Base-by-base conservation (phyloP, 495 filamentous ascomycete species). In the Venustampulla echinocandica region DNA sequence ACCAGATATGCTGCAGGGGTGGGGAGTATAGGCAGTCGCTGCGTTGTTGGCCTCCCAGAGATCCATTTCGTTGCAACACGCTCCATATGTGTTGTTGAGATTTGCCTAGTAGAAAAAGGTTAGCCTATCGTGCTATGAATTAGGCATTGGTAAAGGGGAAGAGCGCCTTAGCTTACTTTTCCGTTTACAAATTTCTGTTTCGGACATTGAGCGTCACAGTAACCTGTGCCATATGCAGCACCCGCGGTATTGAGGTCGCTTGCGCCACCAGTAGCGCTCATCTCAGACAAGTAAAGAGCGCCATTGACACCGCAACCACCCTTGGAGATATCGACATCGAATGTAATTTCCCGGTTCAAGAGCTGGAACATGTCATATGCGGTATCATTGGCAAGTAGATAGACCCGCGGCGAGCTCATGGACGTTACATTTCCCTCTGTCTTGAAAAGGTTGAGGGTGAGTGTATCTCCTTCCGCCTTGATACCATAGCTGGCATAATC, bases 131-230 rank as follows among this genome's bases (percentile, higher is more conserved):
- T 30, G 7, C 7, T 30, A 30, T 30, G 27, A 7, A n/a, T n/a
- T n/a, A n/a, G n/a, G 7, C 27, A 30, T 30, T 30, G 27, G n/a
- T 30, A n/a, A n/a, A n/a, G n/a, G n/a, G n/a, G n/a, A n/a, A n/a
- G n/a, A n/a, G n/a, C n/a, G 27, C 7, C 27, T 30, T 30, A 42
- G 52, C 58, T 40, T 47, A 72, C 67, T 57, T 72, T 58, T n/a
- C 80, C 81, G 47, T 81, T 71, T 57, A 85, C 79, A 62, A 85
- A 87, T 47, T 75, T 76, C 37, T 80, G 55, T 7, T 65, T 64
- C 0, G 74, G 75, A 54, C 82, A 87, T 61, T 86, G 82, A 10
- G 81, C 76, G 60, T 87, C 83, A 52, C 83, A 87, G 60, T 87
- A 87, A 0, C 82, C 82, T 0, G 82, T 84, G n/a, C 83, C 82